Base-by-base conservation (phyloP, 768 basidiomycete genomes). In the Tricholoma sp. region DNA sequence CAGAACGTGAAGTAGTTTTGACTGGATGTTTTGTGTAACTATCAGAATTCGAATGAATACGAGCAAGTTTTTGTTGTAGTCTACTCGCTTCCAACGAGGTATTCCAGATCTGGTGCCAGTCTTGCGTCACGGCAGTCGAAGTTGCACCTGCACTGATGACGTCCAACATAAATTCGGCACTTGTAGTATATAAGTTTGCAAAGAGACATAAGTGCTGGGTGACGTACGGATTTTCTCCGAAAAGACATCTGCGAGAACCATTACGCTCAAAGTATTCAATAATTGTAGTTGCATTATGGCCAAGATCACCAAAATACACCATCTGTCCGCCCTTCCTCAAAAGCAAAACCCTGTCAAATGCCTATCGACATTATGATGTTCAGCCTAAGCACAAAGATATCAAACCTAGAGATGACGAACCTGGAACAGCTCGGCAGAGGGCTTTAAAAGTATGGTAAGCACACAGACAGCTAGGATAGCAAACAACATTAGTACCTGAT, bases 381-480 rank as follows among this genome's bases (percentile, higher is more conserved):
- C 28, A 57, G 28, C 24, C 24, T 24, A 17, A 41, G 39, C 7
- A 9, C 7, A 17, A 24, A 6, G 2, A 13, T 17, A 36, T 41
- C 1, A n/a, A 10, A 6, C 24, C 24, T 4, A 18, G 0, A 8
- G 4, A 31, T 47, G 39, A 55, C 59, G 18, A 42, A 75, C 75
- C 62, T 89, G 82, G 75, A 94, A 95, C 24, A 94, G 74, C 64
- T 93, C 84, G 2, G 89, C 89, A 31, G 91, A 92, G 29, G 92
- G 92, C 75, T 89, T 13, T 3, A 79, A 76, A 24, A 77, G 61
- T 77, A 77, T 28, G 47, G 41, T 6, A 20, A 47, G 20, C 37
- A 13, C n/a, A 33, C 12, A 32, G 24, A 24, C 24, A 24, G 24
- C 24, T 24, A 24, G 24, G 24, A 24, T 24, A 24, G 24, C 24